Conservation (phyloP, 2,329 filamentous ascomycete genomes). For the Gnomoniopsis smithogilvyi region DNA sequence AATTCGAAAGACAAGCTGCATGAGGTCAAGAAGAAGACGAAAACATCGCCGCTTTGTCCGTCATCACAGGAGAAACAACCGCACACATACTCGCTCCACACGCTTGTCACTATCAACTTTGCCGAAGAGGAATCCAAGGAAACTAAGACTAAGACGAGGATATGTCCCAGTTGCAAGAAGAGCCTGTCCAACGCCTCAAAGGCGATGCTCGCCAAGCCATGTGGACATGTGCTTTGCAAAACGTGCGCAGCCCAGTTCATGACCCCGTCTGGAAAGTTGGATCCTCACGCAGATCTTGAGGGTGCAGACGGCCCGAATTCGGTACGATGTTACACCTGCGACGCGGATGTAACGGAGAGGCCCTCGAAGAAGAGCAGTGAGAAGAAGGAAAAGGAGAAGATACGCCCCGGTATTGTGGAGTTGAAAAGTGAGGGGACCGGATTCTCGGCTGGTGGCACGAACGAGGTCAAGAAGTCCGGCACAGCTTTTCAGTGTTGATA, state of each 20-base stretch:
- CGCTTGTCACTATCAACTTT: conserved; percentile 73
- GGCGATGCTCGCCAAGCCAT: conserved; percentile 80
- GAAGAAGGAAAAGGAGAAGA: conserved; percentile 49
- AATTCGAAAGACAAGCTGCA: conserved; percentile 56
- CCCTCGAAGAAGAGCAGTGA: conserved; percentile 36
- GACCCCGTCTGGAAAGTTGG: conserved; percentile 49
- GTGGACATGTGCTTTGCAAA: conserved; percentile 87
- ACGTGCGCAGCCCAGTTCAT: conserved; percentile 84
- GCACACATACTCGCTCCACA: conserved; percentile 76
- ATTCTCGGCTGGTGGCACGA: conserved; percentile 84
- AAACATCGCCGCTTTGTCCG: conserved; percentile 72
- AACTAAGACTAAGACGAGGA: conserved; percentile 37
- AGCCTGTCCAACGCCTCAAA: conserved; percentile 76
- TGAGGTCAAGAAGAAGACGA: conserved; percentile 57
- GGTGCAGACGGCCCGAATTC: conserved; percentile 39
- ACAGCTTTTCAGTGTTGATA: conserved; percentile 77
- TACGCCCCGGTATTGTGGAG: conserved; percentile 71
- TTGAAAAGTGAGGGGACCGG: conserved; percentile 86
- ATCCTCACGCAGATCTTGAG: conserved; percentile 58
- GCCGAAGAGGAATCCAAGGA: conserved; percentile 61
- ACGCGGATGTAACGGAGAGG: conserved; percentile 64
- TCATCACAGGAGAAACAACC: conserved; percentile 63
- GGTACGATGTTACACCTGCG: conserved; percentile 81
- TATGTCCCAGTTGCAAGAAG: conserved; percentile 87
- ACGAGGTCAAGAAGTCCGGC: conserved; percentile 73